Evolutionary conservation across 129 eudicot species (phyloP).

Genomic region (Flaveria sonorensis): DNA sequence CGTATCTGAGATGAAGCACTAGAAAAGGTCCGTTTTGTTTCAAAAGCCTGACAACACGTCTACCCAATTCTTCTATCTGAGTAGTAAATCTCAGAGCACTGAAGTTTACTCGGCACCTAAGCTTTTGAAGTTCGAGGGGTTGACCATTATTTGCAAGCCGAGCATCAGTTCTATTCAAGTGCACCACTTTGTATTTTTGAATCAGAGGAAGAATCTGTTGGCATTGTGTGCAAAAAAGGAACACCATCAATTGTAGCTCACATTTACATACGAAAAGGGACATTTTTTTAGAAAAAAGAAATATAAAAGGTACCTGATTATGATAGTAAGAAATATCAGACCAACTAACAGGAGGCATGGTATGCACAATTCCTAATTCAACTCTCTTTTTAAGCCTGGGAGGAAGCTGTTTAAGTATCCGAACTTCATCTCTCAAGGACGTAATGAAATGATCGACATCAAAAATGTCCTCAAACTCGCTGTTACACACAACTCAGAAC

Average conservation of each 20-base stretch:
- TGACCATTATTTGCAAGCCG: conserved; percentile 91
- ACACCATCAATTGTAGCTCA: neutral
- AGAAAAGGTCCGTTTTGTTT: conserved; percentile 86
- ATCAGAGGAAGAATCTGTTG: conserved; percentile 88
- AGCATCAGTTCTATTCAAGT: conserved; percentile 94
- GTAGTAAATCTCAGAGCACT: conserved; percentile 77
- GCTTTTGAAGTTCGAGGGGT: conserved; percentile 76
- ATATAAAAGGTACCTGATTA: conserved; percentile 57
- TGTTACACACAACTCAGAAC: conserved; percentile 34
- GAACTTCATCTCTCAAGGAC: conserved; percentile 94
- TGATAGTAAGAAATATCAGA: conserved; percentile 93
- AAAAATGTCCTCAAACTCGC: conserved; percentile 94
- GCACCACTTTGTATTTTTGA: conserved; percentile 85
- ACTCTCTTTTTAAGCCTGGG: conserved; percentile 86
- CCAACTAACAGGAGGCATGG: conserved; percentile 98
- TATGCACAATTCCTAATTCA: conserved; percentile 64
- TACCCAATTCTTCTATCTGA: conserved; percentile 90
- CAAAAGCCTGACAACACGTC: conserved; percentile 66
- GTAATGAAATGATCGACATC: conserved; percentile 96
- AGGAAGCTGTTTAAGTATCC: conserved; percentile 85
- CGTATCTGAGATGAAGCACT: conserved; percentile 95
- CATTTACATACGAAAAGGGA: neutral
- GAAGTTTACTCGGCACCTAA: conserved; percentile 88
- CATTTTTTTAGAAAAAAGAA: neutral
- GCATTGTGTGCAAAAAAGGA: neutral